These are phyloP conservation scores for Neofusicoccum parvum DNA, from an alignment of 2,329 filamentous ascomycete genomes.

Conservation along the genomic window DNA sequence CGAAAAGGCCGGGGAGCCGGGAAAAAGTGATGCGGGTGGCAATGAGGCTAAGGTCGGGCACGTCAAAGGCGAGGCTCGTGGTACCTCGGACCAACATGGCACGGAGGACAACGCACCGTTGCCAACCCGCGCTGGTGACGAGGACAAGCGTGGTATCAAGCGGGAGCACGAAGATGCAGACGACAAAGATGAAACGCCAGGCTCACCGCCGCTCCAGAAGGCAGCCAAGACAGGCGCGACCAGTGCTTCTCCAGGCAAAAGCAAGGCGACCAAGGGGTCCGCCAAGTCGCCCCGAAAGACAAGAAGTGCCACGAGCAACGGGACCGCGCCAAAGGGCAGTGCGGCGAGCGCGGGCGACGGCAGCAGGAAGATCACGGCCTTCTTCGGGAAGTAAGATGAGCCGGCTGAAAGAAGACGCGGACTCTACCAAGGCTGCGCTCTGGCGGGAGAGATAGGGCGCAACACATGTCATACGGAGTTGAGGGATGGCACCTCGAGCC, in stretches of 20 bases:
- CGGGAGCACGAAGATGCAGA: constrained; percentile 48
- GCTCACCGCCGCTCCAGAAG: constrained; percentile 33
- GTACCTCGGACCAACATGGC: constrained; percentile 48
- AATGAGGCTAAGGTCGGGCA: constrained; percentile 24
- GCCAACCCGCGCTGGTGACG: constrained; percentile 31
- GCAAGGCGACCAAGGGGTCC: constrained; percentile 28
- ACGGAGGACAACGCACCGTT: constrained; percentile 57
- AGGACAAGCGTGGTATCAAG: constrained; percentile 46
- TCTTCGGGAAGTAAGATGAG: constrained; percentile 51
- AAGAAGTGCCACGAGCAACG: constrained; percentile 61
- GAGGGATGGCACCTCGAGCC: background rate
- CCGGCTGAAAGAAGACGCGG: constrained; percentile 14
- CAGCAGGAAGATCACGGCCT: constrained; percentile 60
- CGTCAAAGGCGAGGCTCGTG: constrained; percentile 43
- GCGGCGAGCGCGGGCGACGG: constrained; percentile 39
- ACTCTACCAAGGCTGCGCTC: background rate
- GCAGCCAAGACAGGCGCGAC: constrained; percentile 25
- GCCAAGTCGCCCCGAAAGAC: constrained; percentile 43
- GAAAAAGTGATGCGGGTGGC: constrained; percentile 29
- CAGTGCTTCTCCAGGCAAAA: constrained; percentile 17
- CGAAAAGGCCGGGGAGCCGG: constrained; percentile 25
- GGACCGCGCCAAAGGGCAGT: constrained; percentile 35
- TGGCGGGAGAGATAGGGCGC: background rate
- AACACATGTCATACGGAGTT: background rate
- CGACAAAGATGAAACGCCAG: constrained; percentile 34